A percentile compares a stretch with the other conserved stretches of the same genome.
Conservation (phyloP, 768 basidiomycete genomes). For the Hygrophorus pudorinus region DNA sequence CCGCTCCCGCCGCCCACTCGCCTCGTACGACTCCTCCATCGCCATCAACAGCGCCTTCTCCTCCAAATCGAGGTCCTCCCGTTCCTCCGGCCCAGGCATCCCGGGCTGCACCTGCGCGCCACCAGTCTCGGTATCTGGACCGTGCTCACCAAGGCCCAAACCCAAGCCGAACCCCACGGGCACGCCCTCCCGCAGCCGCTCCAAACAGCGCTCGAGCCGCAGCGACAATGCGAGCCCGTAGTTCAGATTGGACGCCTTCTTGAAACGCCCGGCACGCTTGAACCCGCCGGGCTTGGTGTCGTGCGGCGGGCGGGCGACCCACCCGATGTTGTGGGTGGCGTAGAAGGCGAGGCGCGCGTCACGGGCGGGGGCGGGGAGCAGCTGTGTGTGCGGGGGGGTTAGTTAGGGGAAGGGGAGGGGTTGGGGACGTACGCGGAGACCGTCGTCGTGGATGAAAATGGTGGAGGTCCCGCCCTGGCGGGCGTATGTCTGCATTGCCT, state of each 20-base stretch:
- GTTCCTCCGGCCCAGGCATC: slow-evolving; percentile 11
- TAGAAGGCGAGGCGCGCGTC: slow-evolving; percentile 61
- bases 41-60: slow-evolving; percentile 65
- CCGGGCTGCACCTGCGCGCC: slow-evolving; percentile 61
- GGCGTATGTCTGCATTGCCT: slow-evolving; percentile 81
- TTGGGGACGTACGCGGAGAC: slow-evolving; percentile 23
- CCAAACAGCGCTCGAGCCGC: neutral
- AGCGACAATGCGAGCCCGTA: slow-evolving; percentile 40
- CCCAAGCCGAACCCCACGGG: no score
- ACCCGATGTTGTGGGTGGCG: slow-evolving; percentile 61
- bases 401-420: no score
- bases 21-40: slow-evolving; percentile 60
- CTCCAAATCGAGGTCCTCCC: slow-evolving; percentile 39
- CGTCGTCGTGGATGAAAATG: slow-evolving; percentile 77
- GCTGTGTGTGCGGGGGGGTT: slow-evolving; percentile 19
- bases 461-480: slow-evolving; percentile 72
- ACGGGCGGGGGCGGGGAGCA: slow-evolving; percentile 48
- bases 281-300: slow-evolving; percentile 42
- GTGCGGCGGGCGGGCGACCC: slow-evolving; percentile 66
- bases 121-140: no score
- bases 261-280: slow-evolving; percentile 76
- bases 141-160: no score
- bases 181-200: neutral
- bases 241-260: slow-evolving; percentile 93
- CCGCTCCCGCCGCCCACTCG: slow-evolving; percentile 37